Evolutionary conservation across 176 grass and related monocot genomes (phyloP).

Genomic region (Musa acuminata): DNA sequence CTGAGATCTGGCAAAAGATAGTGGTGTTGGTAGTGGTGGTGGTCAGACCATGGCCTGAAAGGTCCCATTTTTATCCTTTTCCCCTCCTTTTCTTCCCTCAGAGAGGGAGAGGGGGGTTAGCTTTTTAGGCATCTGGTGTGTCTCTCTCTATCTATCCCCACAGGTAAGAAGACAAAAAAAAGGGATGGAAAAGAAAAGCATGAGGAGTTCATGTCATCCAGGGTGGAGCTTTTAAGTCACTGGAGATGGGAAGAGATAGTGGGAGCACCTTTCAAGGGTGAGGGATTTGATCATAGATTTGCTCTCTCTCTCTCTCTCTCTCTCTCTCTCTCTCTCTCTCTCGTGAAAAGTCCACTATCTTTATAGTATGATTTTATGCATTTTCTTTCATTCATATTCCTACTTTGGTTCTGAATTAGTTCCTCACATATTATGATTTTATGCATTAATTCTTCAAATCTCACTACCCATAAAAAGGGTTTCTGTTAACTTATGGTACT

Average conservation of each 20-base stretch:
- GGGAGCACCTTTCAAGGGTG: constrained; percentile 79
- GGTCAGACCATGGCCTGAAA: constrained; percentile 1
- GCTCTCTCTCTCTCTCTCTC: neutral
- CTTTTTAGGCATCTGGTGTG: neutral
- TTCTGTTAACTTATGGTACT: too few relatives aligned
- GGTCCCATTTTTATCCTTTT: neutral
- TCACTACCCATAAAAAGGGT: too few relatives aligned
- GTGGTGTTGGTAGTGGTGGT: constrained; percentile 37
- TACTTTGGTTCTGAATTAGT: too few relatives aligned
- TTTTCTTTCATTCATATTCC: too few relatives aligned
- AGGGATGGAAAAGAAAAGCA: neutral
- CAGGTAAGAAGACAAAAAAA: neutral
- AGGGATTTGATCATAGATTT: constrained; percentile 11
- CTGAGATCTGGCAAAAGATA: constrained; percentile 68
- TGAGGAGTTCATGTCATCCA: constrained; percentile 16
- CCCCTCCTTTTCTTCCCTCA: neutral
- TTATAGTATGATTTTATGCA: too few relatives aligned
- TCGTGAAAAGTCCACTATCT: too few relatives aligned
- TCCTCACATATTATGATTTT: too few relatives aligned
- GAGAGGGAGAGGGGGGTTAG: neutral
- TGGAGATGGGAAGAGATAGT: constrained; percentile 34
- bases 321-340: too few relatives aligned
- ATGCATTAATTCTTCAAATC: too few relatives aligned
- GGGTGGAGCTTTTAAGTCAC: constrained; percentile 17
- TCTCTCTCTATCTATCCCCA: constrained; percentile 10